These are phyloP conservation scores for Neovahlkampfia damariscottae DNA, from an alignment of 78 protist species.

Conservation along the genomic window DNA sequence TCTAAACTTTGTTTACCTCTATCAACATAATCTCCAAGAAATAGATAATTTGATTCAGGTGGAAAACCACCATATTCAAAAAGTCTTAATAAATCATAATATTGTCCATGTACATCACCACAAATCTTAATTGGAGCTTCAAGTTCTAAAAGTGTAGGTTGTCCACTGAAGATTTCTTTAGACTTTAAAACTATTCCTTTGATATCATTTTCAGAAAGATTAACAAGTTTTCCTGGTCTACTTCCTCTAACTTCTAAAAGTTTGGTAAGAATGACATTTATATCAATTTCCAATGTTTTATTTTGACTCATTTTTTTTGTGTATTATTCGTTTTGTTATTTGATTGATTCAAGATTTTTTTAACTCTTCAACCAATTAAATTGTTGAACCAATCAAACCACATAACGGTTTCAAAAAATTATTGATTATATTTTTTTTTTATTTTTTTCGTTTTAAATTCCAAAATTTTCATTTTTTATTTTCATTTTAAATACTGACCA, in stretches of 20 bases:
- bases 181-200: constrained; percentile 49
- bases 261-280: constrained; percentile 25
- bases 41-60: constrained; percentile 97
- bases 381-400: too few species aligned
- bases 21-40: constrained; percentile 99
- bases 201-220: constrained; percentile 69
- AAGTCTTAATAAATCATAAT: constrained; percentile 90
- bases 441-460: too few species aligned
- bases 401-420: too few species aligned
- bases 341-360: too few species aligned
- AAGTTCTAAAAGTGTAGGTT: constrained; percentile 89
- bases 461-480: too few species aligned
- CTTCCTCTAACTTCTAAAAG: constrained; percentile 58
- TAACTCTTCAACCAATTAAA: too few species aligned
- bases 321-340: too few species aligned
- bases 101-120: constrained; percentile 95
- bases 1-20: constrained; percentile 96
- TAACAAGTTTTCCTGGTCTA: constrained; percentile 80
- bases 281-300: constrained; percentile 10
- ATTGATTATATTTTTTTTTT: too few species aligned
- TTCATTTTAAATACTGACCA: too few species aligned
- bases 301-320: too few species aligned
- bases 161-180: constrained; percentile 79
- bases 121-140: constrained; percentile 91
- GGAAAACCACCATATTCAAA: constrained; percentile 99